Evolutionary conservation across 2,329 filamentous ascomycete genomes (phyloP).

Genomic region (Xylariaceae sp.): DNA sequence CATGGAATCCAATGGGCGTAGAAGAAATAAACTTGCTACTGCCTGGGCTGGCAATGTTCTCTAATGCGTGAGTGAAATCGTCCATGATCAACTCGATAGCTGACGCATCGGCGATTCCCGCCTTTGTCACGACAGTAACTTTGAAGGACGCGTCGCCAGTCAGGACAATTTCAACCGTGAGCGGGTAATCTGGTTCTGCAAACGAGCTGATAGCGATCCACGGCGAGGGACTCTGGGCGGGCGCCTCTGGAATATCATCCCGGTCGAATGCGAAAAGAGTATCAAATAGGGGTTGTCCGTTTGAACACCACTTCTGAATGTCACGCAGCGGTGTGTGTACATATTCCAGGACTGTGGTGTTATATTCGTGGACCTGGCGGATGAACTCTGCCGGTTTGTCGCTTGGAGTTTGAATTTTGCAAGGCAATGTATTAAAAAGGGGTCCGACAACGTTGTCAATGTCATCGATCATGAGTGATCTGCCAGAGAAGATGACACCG

Average conservation of each 20-base stretch:
- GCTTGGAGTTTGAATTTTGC: slow-evolving; percentile 44
- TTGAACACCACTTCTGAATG: slow-evolving; percentile 73
- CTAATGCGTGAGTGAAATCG: slow-evolving; percentile 30
- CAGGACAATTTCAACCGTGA: slow-evolving; percentile 71
- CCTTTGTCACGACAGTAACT: slow-evolving; percentile 58
- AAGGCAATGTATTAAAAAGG: slow-evolving; percentile 86
- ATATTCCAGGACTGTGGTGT: slow-evolving; percentile 62
- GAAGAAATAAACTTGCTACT: slow-evolving; percentile 1
- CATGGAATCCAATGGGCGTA: neutral
- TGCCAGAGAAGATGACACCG: slow-evolving; percentile 75
- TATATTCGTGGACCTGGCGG: slow-evolving; percentile 64
- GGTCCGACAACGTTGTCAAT: slow-evolving; percentile 71
- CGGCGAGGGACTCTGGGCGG: slow-evolving; percentile 28
- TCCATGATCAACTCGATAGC: slow-evolving; percentile 34
- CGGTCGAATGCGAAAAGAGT: slow-evolving; percentile 78
- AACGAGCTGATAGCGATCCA: slow-evolving; percentile 53
- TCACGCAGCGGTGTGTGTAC: slow-evolving; percentile 76
- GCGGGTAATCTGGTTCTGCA: slow-evolving; percentile 61
- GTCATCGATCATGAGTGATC: slow-evolving; percentile 63
- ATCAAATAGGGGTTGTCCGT: slow-evolving; percentile 65
- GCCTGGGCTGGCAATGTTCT: slow-evolving; percentile 16
- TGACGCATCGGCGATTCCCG: slow-evolving; percentile 28
- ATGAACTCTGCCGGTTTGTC: slow-evolving; percentile 58
- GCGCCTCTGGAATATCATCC: slow-evolving; percentile 26
- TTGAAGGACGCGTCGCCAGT: slow-evolving; percentile 41